Percentiles rank a stretch among this genome's conserved stretches.
Evolutionary conservation across 768 basidiomycete species (phyloP).

Genomic region (Infundibulicybe gibba): DNA sequence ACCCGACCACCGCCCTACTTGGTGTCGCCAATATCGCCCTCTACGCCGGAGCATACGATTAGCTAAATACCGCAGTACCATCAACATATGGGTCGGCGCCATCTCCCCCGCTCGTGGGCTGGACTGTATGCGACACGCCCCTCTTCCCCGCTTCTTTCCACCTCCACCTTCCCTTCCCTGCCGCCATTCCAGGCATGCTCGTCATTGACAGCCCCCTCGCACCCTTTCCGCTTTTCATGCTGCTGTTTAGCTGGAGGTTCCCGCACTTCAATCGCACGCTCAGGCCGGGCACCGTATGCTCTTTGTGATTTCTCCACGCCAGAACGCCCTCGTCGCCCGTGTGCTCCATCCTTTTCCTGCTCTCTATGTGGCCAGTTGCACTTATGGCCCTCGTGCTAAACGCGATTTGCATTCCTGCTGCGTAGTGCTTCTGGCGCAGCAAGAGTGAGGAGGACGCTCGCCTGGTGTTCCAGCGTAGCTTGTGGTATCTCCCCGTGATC

Average conservation of each 20-base stretch:
- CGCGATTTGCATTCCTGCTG: conserved; percentile 57
- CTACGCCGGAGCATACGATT: conserved; percentile 91
- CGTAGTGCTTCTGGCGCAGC: conserved; percentile 70
- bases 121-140: conserved; percentile 89
- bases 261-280: conserved; percentile 96
- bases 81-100: conserved; percentile 94
- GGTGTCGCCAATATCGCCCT: conserved; percentile 83
- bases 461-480: conserved; percentile 69
- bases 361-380: conserved; percentile 88
- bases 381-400: conserved; percentile 77
- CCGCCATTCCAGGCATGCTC: conserved; percentile 23
- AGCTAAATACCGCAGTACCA: conserved; percentile 79
- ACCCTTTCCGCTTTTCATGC: conserved; percentile 73
- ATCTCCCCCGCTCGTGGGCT: conserved; percentile 95
- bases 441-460: conserved; percentile 79
- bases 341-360: conserved; percentile 75
- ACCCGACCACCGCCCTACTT: conserved; percentile 80
- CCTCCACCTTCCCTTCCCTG: conserved; percentile 56
- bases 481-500: conserved; percentile 90
- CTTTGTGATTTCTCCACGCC: conserved; percentile 67
- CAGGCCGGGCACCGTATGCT: conserved; percentile 96
- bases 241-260: conserved; percentile 97
- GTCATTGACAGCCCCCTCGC: conserved; percentile 77
- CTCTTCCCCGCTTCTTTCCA: conserved; percentile 63
- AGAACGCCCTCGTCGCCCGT: conserved; percentile 86